Conservation (phyloP, 371 early-diverging fungal species). For the Mortierella sp. region DNA sequence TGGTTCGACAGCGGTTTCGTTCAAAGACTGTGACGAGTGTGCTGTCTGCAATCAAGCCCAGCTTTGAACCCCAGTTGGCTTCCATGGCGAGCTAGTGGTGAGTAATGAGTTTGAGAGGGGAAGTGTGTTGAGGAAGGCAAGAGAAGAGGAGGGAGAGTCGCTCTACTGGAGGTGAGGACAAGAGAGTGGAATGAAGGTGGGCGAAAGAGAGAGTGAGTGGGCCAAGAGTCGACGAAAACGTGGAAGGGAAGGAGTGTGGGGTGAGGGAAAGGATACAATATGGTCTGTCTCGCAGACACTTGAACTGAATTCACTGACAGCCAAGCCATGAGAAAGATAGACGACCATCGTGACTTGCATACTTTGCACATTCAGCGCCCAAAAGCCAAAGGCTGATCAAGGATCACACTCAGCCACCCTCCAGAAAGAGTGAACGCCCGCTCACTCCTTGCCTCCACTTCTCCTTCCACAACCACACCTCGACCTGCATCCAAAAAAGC, state of each 20-base stretch:
- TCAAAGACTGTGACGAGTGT: slow-evolving; percentile 73
- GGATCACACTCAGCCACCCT: not conserved
- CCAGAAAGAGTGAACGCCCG: not conserved
- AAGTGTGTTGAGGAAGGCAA: not conserved
- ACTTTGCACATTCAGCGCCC: not conserved
- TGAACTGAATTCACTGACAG: not conserved
- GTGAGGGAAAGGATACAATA: not conserved
- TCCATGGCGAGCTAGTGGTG: slow-evolving; percentile 59
- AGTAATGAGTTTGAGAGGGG: too few species aligned
- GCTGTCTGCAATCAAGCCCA: slow-evolving; percentile 73
- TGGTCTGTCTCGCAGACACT: not conserved
- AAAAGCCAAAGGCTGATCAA: too few species aligned
- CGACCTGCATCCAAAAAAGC: not conserved
- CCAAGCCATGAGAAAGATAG: not conserved
- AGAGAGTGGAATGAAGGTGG: not conserved
- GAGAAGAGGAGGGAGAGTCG: not conserved
- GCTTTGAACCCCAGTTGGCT: slow-evolving; percentile 66
- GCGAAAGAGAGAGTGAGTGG: not conserved
- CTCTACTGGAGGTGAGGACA: not conserved
- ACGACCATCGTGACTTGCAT: slow-evolving; percentile 4
- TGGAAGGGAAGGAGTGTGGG: not conserved
- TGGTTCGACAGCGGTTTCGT: slow-evolving; percentile 68
- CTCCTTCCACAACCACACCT: not conserved
- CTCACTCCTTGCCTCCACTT: not conserved
- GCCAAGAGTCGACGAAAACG: slow-evolving; percentile 3